A percentile compares a stretch with the other conserved stretches of the same genome.
Evolutionary conservation across 768 basidiomycete species (phyloP).

Genomic region (Hebeloma cylindrosporum): DNA sequence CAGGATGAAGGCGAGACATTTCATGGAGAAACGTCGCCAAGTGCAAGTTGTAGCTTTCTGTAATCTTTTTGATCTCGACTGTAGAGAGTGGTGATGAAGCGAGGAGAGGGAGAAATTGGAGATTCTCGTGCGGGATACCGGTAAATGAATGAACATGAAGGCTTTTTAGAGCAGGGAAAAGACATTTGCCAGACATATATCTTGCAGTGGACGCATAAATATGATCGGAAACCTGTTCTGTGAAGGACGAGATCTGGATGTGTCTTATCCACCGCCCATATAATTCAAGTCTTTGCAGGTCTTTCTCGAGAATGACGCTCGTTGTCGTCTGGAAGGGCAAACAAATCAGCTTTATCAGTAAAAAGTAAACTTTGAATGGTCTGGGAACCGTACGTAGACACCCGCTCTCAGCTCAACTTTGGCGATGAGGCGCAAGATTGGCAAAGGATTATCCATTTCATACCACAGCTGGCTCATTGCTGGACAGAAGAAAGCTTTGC

Average conservation of each 20-base stretch:
- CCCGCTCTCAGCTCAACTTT: background rate
- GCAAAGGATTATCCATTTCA: constrained; percentile 6
- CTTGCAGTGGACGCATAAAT: background rate
- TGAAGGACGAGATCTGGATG: background rate
- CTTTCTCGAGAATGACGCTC: background rate
- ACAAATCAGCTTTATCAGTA: too few species aligned
- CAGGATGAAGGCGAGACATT: too few species aligned
- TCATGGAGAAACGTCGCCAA: too few species aligned
- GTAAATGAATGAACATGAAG: background rate
- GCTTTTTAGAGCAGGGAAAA: constrained; percentile 1
- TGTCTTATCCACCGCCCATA: constrained; percentile 4
- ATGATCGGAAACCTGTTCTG: background rate
- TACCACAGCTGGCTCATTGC: constrained; percentile 16
- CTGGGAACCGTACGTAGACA: constrained; percentile 4
- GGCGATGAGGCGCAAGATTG: constrained; percentile 10
- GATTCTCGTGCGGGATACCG: background rate
- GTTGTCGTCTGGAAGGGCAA: background rate
- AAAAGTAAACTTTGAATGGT: too few species aligned
- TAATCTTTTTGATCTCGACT: too few species aligned
- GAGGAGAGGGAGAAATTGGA: background rate
- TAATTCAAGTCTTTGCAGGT: constrained; percentile 1
- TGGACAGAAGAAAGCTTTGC: constrained; percentile 13
- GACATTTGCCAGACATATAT: background rate
- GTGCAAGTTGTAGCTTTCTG: too few species aligned
- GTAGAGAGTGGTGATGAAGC: background rate